These are phyloP conservation scores for Furcasterigmium furcatum DNA, from an alignment of 2,329 filamentous ascomycete genomes.

Conservation along the genomic window DNA sequence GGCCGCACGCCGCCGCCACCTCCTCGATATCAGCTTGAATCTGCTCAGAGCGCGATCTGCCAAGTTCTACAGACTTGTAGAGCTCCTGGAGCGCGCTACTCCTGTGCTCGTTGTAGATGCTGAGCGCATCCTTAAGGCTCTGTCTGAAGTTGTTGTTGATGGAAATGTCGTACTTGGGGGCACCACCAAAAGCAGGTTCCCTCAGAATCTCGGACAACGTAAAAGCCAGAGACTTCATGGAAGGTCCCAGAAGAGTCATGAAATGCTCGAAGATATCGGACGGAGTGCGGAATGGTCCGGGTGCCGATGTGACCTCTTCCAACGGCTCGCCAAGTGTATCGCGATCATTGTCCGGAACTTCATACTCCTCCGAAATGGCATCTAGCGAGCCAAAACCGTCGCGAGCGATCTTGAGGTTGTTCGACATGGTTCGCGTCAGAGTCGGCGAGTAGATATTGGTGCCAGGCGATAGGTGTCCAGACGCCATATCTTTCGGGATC, in stretches of 20 bases:
- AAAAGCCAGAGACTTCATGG: slow-evolving; percentile 93
- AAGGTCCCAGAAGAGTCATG: slow-evolving; percentile 83
- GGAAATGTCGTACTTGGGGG: slow-evolving; percentile 64
- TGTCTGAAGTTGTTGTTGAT: slow-evolving; percentile 77
- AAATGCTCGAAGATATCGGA: slow-evolving; percentile 90
- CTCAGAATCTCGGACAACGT: slow-evolving; percentile 86
- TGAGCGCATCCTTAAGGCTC: slow-evolving; percentile 77
- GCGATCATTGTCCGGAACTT: slow-evolving; percentile 46
- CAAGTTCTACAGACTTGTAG: slow-evolving; percentile 76
- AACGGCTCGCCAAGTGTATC: slow-evolving; percentile 17
- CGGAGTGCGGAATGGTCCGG: slow-evolving; percentile 50
- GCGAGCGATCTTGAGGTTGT: slow-evolving; percentile 32
- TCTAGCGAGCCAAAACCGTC: slow-evolving; percentile 48
- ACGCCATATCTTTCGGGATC: slow-evolving; percentile 28
- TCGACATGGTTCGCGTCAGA: slow-evolving; percentile 21
- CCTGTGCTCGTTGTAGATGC: slow-evolving; percentile 73
- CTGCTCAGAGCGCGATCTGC: slow-evolving; percentile 64
- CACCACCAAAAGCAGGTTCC: slow-evolving; percentile 76
- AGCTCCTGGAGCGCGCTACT: slow-evolving; percentile 73
- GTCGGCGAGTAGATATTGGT: slow-evolving; percentile 23
- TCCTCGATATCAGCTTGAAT: slow-evolving; percentile 94
- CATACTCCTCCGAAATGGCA: slow-evolving; percentile 63
- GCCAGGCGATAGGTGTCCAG: slow-evolving; percentile 25
- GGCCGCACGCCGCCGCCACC: slow-evolving; percentile 93
- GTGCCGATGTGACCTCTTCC: slow-evolving; percentile 17